These are phyloP conservation scores for Diaporthe destruens DNA, from an alignment of 2,329 filamentous ascomycete species.

Conservation along the genomic window DNA sequence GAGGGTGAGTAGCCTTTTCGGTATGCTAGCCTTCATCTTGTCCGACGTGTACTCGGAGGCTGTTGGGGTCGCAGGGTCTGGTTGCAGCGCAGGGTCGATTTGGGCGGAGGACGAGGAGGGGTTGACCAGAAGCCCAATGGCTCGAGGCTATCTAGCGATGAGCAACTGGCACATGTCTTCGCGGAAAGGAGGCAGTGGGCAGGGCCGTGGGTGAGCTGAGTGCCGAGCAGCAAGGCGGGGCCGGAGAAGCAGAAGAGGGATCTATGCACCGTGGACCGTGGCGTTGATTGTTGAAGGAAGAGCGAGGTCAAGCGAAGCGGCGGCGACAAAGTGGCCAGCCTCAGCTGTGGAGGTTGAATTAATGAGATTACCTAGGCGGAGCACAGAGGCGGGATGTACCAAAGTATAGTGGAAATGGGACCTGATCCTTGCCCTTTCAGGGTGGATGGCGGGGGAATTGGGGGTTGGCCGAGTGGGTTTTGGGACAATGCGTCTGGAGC, in stretches of 20 bases:
- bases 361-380: constrained; percentile 27
- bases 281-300: constrained; percentile 54
- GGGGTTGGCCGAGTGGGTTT: constrained; percentile 10
- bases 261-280: constrained; percentile 44
- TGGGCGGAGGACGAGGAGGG: constrained; percentile 26
- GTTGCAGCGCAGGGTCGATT: constrained; percentile 18
- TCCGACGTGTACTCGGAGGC: constrained; percentile 28
- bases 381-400: constrained; percentile 21
- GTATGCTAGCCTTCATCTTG: constrained; percentile 66
- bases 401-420: constrained; percentile 8
- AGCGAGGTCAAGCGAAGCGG: constrained; percentile 48
- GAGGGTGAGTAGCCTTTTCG: constrained; percentile 77
- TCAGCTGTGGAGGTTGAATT: constrained; percentile 31
- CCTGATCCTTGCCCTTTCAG: constrained; percentile 12
- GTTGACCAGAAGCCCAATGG: constrained; percentile 43
- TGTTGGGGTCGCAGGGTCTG: constrained; percentile 11
- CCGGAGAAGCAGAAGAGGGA: not conserved
- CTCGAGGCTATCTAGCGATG: constrained; percentile 42
- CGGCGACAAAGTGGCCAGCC: constrained; percentile 20
- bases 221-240: not conserved
- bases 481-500: constrained; percentile 14
- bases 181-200: not conserved
- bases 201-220: not conserved
- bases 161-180: constrained; percentile 41
- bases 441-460: constrained; percentile 13